Base-by-base conservation (phyloP, 352 stramenopile species). In the Aphanomyces cochlioides region DNA sequence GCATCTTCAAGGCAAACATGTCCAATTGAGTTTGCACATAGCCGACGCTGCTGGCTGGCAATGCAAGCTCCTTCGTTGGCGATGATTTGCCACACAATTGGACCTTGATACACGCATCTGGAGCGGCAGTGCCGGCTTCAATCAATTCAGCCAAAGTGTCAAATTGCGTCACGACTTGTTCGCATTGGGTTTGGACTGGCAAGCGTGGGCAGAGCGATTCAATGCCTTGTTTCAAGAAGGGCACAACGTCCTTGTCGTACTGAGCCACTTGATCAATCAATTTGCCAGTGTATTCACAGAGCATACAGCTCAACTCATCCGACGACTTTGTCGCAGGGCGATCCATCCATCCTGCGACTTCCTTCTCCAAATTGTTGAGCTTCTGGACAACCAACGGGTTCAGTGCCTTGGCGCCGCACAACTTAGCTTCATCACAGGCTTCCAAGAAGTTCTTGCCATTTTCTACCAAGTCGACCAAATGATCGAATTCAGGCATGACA, bases 171-270 rank as follows among this genome's bases (percentile, higher is more conserved):
- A 64, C 38, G 5, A 70, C 64, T 10, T 19, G 13, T 15, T 70
- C 53, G 54, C 64, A 70, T 47, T 70, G 21, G 15, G 36, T 39
- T 50, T 53, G 38, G 15, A 66, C 47, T n/a, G 64, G 64, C 10
- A 70, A 21, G 28, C 40, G 45, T 10, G 50, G 17, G 64, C 64
- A 70, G 13, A 70, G 37, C 10, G 40, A 21, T 40, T 70, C 36
- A 21, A 70, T 63, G 8, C 64, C 64, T 70, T 60, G 43, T 39
- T 70, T 70, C 2, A 70, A 8, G 34, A 70, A 19, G 34, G 64
- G 64, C 4, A 70, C n/a, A 15, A 70, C 36, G 47, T 19, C 36
- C 40, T 70, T 54, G 34, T 54, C 53, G 21, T 36, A 7, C 39
- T 15, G 17, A 21, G 21, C 64, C 13, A 70, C 54, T 40, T 39